Conservation (phyloP, 306 rosid genomes). For the Luffa aegyptiaca region DNA sequence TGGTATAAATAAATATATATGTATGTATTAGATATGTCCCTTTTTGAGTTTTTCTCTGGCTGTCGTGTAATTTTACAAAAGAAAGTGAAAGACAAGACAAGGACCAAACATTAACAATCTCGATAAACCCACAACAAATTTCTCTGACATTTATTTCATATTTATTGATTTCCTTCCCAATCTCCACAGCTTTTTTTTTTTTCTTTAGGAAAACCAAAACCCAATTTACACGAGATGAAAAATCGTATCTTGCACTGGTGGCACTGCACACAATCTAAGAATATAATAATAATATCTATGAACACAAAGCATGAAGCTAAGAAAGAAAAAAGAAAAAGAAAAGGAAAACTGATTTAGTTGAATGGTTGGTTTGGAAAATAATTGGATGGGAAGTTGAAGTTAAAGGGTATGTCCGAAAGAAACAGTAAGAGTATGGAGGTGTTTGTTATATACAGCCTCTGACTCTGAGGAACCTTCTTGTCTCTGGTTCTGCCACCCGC, state of each 20-base stretch:
- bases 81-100: not conserved
- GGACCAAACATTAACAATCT: not conserved
- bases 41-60: not conserved
- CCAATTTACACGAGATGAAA: not conserved
- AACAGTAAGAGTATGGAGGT: conserved; percentile 66
- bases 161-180: not conserved
- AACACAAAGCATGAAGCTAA: not conserved
- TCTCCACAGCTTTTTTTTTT: not conserved
- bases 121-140: not conserved
- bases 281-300: not conserved
- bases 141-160: not conserved
- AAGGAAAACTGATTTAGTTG: not conserved
- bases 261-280: not conserved
- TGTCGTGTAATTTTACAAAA: not conserved
- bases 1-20: not conserved
- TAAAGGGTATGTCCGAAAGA: conserved; percentile 79
- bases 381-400: not conserved
- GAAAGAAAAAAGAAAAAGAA: not conserved
- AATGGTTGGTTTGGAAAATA: not conserved
- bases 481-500: conserved; percentile 26
- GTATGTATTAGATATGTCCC: not conserved
- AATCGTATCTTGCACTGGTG: not conserved
- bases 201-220: not conserved
- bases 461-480: not conserved
- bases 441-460: conserved; percentile 49